phyloP scores from a whole-genome alignment of 176 grass and related monocot species.

The Dendrocalamus sinicus region DNA sequence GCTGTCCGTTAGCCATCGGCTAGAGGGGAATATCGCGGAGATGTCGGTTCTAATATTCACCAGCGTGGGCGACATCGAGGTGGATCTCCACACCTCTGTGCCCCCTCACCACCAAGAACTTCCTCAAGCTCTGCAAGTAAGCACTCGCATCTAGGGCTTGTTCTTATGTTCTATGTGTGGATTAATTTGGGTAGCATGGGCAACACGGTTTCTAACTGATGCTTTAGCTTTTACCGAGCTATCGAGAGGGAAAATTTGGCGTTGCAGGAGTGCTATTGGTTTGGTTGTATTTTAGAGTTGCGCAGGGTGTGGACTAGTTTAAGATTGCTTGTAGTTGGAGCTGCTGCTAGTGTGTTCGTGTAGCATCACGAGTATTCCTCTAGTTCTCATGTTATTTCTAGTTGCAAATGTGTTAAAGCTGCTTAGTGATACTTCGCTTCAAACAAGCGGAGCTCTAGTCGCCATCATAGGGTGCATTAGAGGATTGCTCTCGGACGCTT shows the following conservation, averaged over 20 bases:
- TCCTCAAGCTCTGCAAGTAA: conserved; percentile 99
- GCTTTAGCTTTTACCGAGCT: neutral
- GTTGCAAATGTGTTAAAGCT: neutral
- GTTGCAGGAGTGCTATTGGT: neutral
- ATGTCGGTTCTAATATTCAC: conserved; percentile 95
- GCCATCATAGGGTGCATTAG: neutral
- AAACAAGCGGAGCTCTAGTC: neutral
- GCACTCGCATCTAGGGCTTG: neutral
- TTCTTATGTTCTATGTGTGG: neutral
- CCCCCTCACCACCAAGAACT: conserved; percentile 91
- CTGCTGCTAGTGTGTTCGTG: neutral
- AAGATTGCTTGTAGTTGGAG: neutral
- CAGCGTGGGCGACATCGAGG: conserved; percentile 83
- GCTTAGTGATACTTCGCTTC: neutral
- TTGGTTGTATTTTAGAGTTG: neutral
- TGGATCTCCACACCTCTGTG: conserved; percentile 82
- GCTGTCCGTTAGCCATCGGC: too few relatives aligned
- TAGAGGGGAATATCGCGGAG: neutral
- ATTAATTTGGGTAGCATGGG: neutral
- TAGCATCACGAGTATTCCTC: too few relatives aligned
- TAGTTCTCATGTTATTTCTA: too few relatives aligned
- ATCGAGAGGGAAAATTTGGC: neutral
- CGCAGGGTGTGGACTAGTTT: neutral
- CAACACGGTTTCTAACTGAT: neutral
- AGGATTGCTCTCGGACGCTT: neutral